Conservation (phyloP, 768 basidiomycete genomes). For the Agaricus sinodeliciosus region DNA sequence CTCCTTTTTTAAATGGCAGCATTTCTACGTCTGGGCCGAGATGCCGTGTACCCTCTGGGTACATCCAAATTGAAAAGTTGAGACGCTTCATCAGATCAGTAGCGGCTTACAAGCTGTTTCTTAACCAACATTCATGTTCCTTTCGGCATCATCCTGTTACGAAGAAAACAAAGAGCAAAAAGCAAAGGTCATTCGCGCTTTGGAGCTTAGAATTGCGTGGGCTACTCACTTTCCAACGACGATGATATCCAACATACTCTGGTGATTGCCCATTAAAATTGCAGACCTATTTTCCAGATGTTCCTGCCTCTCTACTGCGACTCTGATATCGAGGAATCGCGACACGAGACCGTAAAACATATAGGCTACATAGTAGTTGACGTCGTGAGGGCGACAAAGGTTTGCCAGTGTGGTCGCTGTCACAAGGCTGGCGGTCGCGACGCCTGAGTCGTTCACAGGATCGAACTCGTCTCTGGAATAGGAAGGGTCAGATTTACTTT, state of each 20-base stretch:
- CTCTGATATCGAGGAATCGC: slow-evolving; percentile 53
- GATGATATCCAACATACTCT: slow-evolving; percentile 87
- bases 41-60: slow-evolving; percentile 93
- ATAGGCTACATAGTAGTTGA: slow-evolving; percentile 77
- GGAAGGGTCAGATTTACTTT: too few relatives aligned
- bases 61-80: slow-evolving; percentile 83
- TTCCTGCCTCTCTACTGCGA: slow-evolving; percentile 85
- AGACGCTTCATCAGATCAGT: slow-evolving; percentile 69
- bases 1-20: slow-evolving; percentile 94
- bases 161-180: slow-evolving; percentile 1
- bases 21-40: slow-evolving; percentile 57
- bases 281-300: slow-evolving; percentile 65
- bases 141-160: slow-evolving; percentile 68
- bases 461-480: too few relatives aligned
- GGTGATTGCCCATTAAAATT: slow-evolving; percentile 84
- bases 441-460: too few relatives aligned
- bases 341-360: slow-evolving; percentile 71
- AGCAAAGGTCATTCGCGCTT: neutral
- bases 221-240: slow-evolving; percentile 64
- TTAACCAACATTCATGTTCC: slow-evolving; percentile 89
- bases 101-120: slow-evolving; percentile 74
- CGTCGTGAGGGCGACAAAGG: slow-evolving; percentile 66
- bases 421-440: slow-evolving; percentile 67
- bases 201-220: neutral
- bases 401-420: slow-evolving; percentile 60